These are phyloP conservation scores for Rhizopus microsporus DNA, from an alignment of 371 early-diverging fungal species.

Conservation along the genomic window DNA sequence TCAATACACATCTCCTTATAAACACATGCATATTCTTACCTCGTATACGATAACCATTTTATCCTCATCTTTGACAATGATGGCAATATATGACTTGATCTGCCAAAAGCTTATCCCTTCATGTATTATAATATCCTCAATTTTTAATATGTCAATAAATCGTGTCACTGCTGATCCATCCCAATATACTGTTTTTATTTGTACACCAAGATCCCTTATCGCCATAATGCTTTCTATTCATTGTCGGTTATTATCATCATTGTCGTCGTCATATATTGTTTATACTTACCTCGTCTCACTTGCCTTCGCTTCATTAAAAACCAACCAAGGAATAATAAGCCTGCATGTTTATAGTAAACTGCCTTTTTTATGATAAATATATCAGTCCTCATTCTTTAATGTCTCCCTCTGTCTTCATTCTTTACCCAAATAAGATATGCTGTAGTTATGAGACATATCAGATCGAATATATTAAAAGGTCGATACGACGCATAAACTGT, in stretches of 20 bases:
- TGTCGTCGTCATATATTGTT: background rate
- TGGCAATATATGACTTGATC: conserved; percentile 74
- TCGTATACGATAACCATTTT: conserved; percentile 72
- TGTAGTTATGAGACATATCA: background rate
- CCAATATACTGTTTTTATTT: conserved; percentile 63
- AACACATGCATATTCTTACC: conserved; percentile 35
- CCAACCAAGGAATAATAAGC: conserved; percentile 1
- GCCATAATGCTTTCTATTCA: conserved; percentile 62
- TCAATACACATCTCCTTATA: background rate
- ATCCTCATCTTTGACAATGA: conserved; percentile 62
- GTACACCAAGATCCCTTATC: conserved; percentile 70
- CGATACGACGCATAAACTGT: conserved; percentile 4
- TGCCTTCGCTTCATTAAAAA: conserved; percentile 8
- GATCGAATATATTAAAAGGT: background rate
- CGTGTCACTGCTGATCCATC: conserved; percentile 55
- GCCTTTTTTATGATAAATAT: background rate
- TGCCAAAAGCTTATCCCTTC: conserved; percentile 78
- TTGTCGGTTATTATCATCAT: conserved; percentile 1
- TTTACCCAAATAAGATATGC: conserved; percentile 1
- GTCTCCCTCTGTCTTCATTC: background rate
- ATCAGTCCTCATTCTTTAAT: background rate
- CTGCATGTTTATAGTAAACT: background rate
- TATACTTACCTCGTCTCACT: conserved; percentile 5
- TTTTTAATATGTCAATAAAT: conserved; percentile 66
- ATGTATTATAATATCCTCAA: conserved; percentile 71